Evolutionary conservation across 768 basidiomycete species (phyloP), one percentile per base, ranked within the genome.

Genomic region (Leccinum incarnatum): DNA sequence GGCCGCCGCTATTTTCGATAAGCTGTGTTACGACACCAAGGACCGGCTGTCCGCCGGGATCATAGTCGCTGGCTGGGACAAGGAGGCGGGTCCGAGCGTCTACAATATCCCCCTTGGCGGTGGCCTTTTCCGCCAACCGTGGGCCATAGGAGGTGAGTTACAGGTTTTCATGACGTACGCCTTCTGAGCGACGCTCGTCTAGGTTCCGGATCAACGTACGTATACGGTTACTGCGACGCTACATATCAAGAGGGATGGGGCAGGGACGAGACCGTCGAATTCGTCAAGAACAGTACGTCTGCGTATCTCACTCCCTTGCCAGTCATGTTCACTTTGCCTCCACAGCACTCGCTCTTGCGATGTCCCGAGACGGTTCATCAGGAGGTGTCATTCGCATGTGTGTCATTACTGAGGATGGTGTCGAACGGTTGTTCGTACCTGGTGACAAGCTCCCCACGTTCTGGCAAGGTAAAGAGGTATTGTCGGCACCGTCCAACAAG

Each of bases 221-320:
- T 98, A 11, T 99, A 98, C 70, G 97, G 96, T 54, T 98, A 98
- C 77, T 98, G 97, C 67, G 97, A 99, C 73, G 94, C 97, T n/a
- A 98, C 95, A 27, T 99, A 90, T 72, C 77, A 86, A 74, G 95
- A 98, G 29, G 93, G 91, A 15, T 96, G 93, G 95, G 86, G 83
- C 7, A 83, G 83, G 65, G 92, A 94, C 40, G 85, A 98, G 76
- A 97, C 95, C 0, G 77, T 99, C 56, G 80, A 95, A 37, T 98
- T 99, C 69, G 96, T 98, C 59, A 91, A 86, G 78, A 97, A 98
- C 76, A 94, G 96, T 97, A 70, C 58, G 92, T 82, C 49, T 51
- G 45, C 27, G 4, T 25, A 12, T 57, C n/a, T 19, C 19, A 47
- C 25, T 53, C 32, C 19, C 19, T 15, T 11, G 25, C 37, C 11